Base-by-base conservation (phyloP, 345 rosid genomes). In the Mangifera indica region DNA sequence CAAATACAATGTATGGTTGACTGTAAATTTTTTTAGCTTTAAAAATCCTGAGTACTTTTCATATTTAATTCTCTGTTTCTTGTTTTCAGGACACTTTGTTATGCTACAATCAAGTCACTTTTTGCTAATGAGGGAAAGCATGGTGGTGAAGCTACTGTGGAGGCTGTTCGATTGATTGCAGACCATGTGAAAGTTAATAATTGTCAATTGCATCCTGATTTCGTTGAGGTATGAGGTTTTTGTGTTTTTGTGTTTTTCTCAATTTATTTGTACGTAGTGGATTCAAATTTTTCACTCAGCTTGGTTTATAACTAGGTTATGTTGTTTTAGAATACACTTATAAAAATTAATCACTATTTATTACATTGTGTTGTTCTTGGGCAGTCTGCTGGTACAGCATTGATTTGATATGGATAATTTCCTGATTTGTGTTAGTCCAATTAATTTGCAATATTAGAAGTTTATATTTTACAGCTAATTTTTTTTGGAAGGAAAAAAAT, bases 151-250 rank as follows among this genome's bases (percentile, higher is more conserved):
- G 92, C 88, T 53, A 91, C 98, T 37, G 82, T 82, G 49, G 92
- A 87, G 66, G 94, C 91, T 73, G 92, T 91, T 58, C 88, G 85
- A 60, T 77, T 89, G 79, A 93, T 95, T 76, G 98, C 99, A 75
- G 80, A 81, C 73, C 88, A 80, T 67, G 98, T 95, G 64, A 95
- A 93, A 81, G 80, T 79, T 65, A 78, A 80, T 72, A 74, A 88
- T 81, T 95, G 98, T 68, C 98, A 89, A 66, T 80, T 92, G 88
- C 99, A 91, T 86, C 96, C 98, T 48, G 91, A 89, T 77, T 80
- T 92, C 71, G 70, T 93, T 51, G 96, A 85, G 92, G 98, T 91
- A 83, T 24, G 51, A 44, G 11, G 60, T 71, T 1, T 8, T 13
- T 67, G 69, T 46, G 60, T 71, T 1, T 8, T 13, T 67, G 69